Evolutionary conservation across 768 basidiomycete genomes (phyloP).

Genomic region (Macrocybe gigantea): DNA sequence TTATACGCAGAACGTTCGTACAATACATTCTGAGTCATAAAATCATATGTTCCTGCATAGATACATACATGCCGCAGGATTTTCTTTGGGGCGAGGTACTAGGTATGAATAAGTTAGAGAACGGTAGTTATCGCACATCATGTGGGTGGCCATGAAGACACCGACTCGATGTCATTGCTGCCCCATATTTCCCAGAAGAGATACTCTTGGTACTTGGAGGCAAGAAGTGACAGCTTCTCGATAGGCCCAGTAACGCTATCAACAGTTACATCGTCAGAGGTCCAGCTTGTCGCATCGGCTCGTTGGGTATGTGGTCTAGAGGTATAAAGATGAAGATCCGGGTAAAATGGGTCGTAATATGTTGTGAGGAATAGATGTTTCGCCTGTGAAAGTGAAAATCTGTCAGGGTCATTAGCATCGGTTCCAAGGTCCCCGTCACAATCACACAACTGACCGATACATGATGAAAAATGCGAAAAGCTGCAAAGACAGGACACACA

Average conservation of each 20-base stretch:
- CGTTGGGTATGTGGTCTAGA: constrained; percentile 36
- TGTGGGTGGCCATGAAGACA: constrained; percentile 33
- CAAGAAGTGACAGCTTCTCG: too few species aligned
- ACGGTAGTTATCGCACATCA: constrained; percentile 8
- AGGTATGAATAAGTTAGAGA: constrained; percentile 2
- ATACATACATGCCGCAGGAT: too few species aligned
- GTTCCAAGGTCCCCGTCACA: neutral
- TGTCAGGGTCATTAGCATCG: constrained; percentile 14
- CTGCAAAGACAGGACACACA: constrained; percentile 30
- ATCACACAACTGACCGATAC: constrained; percentile 44
- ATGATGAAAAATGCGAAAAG: constrained; percentile 40
- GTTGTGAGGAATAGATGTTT: constrained; percentile 60
- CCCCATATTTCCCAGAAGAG: constrained; percentile 42
- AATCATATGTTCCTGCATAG: too few species aligned
- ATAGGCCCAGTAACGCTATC: too few species aligned
- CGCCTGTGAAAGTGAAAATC: constrained; percentile 43
- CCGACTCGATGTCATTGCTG: constrained; percentile 19
- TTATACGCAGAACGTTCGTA: too few species aligned
- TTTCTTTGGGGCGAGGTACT: neutral
- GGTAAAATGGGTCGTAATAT: constrained; percentile 76
- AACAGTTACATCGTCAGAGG: too few species aligned
- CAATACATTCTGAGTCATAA: too few species aligned
- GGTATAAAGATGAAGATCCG: constrained; percentile 56
- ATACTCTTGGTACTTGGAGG: constrained; percentile 24
- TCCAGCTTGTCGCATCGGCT: too few species aligned